Conservation (phyloP, 1,284 basidiomycete genomes). For the Trametes pubescens region DNA sequence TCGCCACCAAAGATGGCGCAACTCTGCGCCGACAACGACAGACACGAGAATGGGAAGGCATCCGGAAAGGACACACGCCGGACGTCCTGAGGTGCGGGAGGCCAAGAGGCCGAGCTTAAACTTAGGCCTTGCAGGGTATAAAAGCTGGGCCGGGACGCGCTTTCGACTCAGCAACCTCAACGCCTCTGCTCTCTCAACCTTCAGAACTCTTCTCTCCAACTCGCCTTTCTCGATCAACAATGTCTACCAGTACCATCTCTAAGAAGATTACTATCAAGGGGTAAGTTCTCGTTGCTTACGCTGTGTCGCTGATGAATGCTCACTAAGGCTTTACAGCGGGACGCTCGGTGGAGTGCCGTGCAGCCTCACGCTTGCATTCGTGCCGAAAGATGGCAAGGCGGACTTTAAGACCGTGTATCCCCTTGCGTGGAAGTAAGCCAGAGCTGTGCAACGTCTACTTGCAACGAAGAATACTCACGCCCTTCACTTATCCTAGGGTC, state of each 20-base stretch:
- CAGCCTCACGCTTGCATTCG: conserved; percentile 8
- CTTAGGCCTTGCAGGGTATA: background rate
- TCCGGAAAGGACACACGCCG: conserved; percentile 1
- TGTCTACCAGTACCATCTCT: background rate
- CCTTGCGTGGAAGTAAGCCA: conserved; percentile 13
- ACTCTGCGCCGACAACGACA: background rate
- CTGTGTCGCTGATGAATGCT: background rate
- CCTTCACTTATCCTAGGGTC: background rate
- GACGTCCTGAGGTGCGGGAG: background rate
- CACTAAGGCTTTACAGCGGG: background rate
- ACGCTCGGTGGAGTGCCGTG: background rate
- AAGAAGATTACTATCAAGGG: conserved; percentile 9
- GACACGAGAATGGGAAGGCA: conserved; percentile 2
- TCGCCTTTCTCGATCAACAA: background rate
- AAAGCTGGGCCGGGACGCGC: background rate
- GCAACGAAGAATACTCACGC: too few species aligned
- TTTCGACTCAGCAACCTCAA: conserved; percentile 4
- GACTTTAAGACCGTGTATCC: background rate
- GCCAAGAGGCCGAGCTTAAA: background rate
- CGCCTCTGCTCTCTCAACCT: conserved; percentile 3
- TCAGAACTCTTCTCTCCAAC: background rate
- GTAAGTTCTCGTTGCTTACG: background rate
- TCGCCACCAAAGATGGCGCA: background rate
- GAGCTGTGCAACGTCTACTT: background rate
- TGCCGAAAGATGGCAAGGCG: background rate